Base-by-base conservation (phyloP, 345 rosid species). In the Dimocarpus longan region DNA sequence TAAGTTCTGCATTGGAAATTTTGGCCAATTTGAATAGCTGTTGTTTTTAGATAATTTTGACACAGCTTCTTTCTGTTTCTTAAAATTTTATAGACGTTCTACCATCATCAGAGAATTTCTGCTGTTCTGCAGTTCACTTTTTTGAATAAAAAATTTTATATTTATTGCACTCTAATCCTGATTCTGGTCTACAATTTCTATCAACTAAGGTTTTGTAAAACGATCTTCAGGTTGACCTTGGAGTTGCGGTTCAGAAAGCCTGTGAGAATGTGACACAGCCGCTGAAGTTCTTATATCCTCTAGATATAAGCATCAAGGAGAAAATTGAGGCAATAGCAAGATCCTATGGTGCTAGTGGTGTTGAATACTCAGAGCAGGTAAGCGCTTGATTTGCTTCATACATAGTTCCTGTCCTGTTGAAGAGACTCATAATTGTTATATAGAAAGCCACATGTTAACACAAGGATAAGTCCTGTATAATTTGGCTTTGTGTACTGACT, bases 281-380 rank as follows among this genome's bases (percentile, higher is more conserved):
- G 26, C 78, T 95, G 66, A 90, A 81, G 85, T 94, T 92, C 74
- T 90, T 95, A 59, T 95, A 95, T 81, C 91, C 97, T 52, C 80
- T 95, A 84, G 95, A 95, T 66, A 80, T 89, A 40, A 70, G 96
- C 78, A 93, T 95, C 75, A 91, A 95, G 84, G 96, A 92, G 37
- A 95, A 95, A 83, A 93, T 93, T 50, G 97, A 90, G 86, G 93
- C 96, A 59, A 92, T 94, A 71, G 98, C 99, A 50, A 92, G 75
- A 85, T 95, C 99, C 5, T 94, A 95, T 60, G 99, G 99, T 82
- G 99, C 99, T 76, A 89, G 88, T 21, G 91, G 95, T 48, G 98
- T 95, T 19, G 97, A 94, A 80, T 95, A 90, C 87, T 92, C 98
- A 18, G 97, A 95, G 67, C 97, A 91, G 99, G 99, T 95, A 81